These are phyloP conservation scores for Berkeleyomyces basicola DNA, from an alignment of 2,329 filamentous ascomycete species.

Conservation along the genomic window DNA sequence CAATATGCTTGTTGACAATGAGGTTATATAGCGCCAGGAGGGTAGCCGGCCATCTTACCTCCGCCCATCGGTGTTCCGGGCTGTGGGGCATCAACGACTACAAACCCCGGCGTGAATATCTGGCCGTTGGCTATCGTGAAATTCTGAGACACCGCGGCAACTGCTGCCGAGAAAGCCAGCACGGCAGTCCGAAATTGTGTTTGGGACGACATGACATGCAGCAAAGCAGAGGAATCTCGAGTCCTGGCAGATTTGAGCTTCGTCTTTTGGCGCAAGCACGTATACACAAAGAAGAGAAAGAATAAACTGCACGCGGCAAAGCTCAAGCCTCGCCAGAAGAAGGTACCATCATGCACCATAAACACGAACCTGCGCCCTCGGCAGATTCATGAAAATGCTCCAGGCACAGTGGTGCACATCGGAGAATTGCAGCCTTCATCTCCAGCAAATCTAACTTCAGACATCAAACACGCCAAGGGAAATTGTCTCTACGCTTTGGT, in stretches of 20 bases:
- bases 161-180: constrained; percentile 17
- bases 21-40: neutral
- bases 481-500: neutral
- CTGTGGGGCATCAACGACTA: constrained; percentile 48
- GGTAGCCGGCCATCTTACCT: constrained; percentile 26
- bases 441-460: neutral
- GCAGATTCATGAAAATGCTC: neutral
- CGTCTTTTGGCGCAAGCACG: no score
- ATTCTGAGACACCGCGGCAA: constrained; percentile 21
- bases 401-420: neutral
- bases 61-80: constrained; percentile 47
- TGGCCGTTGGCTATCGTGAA: constrained; percentile 48
- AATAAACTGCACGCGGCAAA: no score
- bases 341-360: no score
- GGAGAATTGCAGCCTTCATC: constrained; percentile 2
- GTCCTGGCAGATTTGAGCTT: no score
- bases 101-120: constrained; percentile 52
- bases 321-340: no score
- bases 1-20: neutral
- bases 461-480: neutral
- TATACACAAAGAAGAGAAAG: no score
- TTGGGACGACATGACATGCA: neutral
- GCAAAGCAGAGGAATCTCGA: neutral
- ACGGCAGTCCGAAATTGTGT: neutral
- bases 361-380: neutral